phyloP scores from a whole-genome alignment of 371 early-diverging fungal genomes.

The Rhizomucor pusillus region DNA sequence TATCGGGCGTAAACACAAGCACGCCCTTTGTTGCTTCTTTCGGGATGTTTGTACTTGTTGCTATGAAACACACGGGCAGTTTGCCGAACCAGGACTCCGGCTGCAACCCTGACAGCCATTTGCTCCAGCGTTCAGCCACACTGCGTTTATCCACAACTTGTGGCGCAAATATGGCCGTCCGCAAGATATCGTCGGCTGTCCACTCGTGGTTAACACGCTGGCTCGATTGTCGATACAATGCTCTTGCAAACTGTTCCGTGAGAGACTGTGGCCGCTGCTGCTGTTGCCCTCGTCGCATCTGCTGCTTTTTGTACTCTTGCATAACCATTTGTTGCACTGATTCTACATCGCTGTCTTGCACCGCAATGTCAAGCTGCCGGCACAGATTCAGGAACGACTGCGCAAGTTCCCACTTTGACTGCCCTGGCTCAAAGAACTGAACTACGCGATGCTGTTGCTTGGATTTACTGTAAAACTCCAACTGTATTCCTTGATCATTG shows the following conservation, averaged over 20 bases:
- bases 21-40: slow-evolving; percentile 11
- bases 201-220: background rate
- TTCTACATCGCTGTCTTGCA: slow-evolving; percentile 23
- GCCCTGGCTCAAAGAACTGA: background rate
- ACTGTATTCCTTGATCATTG: background rate
- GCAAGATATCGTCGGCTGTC: slow-evolving; percentile 11
- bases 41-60: slow-evolving; percentile 4
- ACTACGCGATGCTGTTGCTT: background rate
- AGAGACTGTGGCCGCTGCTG: slow-evolving; percentile 9
- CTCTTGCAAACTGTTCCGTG: slow-evolving; percentile 31
- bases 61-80: slow-evolving; percentile 22
- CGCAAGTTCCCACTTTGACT: slow-evolving; percentile 16
- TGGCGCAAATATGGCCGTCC: slow-evolving; percentile 24
- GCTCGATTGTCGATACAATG: slow-evolving; percentile 19
- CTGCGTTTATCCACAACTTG: slow-evolving; percentile 11
- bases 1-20: slow-evolving; percentile 8
- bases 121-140: slow-evolving; percentile 16
- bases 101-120: slow-evolving; percentile 25
- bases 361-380: slow-evolving; percentile 18
- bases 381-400: slow-evolving; percentile 27
- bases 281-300: background rate
- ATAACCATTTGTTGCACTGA: slow-evolving; percentile 18
- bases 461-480: slow-evolving; percentile 7
- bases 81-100: slow-evolving; percentile 40
- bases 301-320: background rate